Percentiles rank a stretch among this genome's conserved stretches.
Evolutionary conservation across 2,329 filamentous ascomycete species (phyloP).

Genomic region (Paecilomyces formosus): DNA sequence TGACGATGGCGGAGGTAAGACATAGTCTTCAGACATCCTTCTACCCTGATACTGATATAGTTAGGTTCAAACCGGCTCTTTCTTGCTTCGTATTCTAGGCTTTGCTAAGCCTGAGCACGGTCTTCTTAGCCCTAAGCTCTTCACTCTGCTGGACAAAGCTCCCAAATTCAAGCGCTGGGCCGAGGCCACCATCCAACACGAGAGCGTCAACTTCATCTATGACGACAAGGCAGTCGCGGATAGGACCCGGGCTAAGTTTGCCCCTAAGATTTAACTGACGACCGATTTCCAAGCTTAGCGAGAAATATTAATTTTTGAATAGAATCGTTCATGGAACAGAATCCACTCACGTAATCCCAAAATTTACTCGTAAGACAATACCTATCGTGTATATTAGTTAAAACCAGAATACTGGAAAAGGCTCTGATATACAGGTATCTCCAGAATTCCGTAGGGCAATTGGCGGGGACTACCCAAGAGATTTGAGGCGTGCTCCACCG

Average conservation of each 20-base stretch:
- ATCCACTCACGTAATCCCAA: background rate
- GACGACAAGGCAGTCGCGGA: constrained; percentile 45
- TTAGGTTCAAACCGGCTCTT: constrained; percentile 58
- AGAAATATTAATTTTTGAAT: background rate
- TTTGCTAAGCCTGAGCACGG: constrained; percentile 48
- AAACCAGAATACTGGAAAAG: background rate
- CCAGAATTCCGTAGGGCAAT: too few relatives aligned
- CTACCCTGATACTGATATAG: constrained; percentile 4
- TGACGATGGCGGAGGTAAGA: constrained; percentile 68
- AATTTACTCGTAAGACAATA: background rate
- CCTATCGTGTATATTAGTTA: background rate
- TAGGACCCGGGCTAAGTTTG: constrained; percentile 37
- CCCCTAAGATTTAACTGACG: constrained; percentile 2
- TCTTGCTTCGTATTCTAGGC: constrained; percentile 54
- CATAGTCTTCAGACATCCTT: background rate
- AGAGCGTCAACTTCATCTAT: constrained; percentile 60
- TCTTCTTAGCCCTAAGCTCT: constrained; percentile 41
- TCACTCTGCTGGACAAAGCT: constrained; percentile 43
- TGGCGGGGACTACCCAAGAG: too few relatives aligned
- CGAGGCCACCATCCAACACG: constrained; percentile 50
- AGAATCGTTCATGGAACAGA: background rate
- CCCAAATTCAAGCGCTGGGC: constrained; percentile 65
- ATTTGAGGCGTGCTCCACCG: background rate
- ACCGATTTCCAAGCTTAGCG: background rate
- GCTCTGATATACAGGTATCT: background rate